A percentile compares a stretch with the other conserved stretches of the same genome.
Conservation (phyloP, 805 yeast species). For the Naumovozyma castellii region DNA sequence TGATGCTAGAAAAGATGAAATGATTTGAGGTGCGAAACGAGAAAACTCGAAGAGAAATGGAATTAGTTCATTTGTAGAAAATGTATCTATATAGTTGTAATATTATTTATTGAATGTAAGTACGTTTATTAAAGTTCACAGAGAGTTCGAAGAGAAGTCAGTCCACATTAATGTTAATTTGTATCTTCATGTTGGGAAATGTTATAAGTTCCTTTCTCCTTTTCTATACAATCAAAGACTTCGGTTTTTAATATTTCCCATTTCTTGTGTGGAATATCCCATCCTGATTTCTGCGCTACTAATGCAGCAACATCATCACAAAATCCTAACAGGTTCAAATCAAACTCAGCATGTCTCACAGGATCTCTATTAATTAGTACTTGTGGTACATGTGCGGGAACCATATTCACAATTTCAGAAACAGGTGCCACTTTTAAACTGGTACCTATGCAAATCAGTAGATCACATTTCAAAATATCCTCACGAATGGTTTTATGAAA, state of each 20-base stretch:
- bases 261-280: conserved; percentile 51
- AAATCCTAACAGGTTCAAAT: conserved; percentile 62
- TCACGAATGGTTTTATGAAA: conserved; percentile 51
- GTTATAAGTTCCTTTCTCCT: conserved; percentile 25
- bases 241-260: conserved; percentile 28
- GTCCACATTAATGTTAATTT: too few species aligned
- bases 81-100: background rate
- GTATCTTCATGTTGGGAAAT: conserved; percentile 12
- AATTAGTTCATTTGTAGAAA: background rate
- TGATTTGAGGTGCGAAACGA: background rate
- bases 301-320: conserved; percentile 76
- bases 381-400: conserved; percentile 65
- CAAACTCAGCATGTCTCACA: conserved; percentile 68
- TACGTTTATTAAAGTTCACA: background rate
- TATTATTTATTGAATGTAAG: background rate
- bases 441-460: conserved; percentile 79
- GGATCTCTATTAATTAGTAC: conserved; percentile 70
- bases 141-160: too few species aligned
- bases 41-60: background rate
- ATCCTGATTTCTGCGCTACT: conserved; percentile 46
- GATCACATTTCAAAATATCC: conserved; percentile 64
- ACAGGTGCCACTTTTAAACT: conserved; percentile 93
- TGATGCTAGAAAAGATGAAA: conserved; percentile 16
- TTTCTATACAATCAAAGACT: conserved; percentile 15
- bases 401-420: conserved; percentile 65